Evolutionary conservation across 176 grass and related monocot species (phyloP).

Genomic region (Oryza longistaminata): DNA sequence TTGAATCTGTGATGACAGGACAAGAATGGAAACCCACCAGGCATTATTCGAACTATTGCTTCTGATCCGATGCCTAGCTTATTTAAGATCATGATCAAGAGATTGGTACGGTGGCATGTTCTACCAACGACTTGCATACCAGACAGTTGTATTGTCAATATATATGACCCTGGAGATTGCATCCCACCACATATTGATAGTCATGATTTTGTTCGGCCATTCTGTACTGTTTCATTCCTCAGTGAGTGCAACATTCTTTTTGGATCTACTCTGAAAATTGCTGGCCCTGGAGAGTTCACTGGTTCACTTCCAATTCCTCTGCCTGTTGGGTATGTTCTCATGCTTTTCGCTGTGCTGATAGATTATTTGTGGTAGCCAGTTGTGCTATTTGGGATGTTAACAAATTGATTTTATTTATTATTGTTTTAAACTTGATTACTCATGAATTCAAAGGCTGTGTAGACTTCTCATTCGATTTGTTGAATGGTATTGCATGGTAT

Average conservation of each 20-base stretch:
- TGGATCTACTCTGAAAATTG: slow-evolving; percentile 55
- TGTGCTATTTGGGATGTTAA: slow-evolving; percentile 17
- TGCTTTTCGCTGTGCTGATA: slow-evolving; percentile 16
- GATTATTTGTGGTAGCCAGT: not conserved
- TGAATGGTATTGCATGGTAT: slow-evolving; percentile 2
- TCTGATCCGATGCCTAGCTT: slow-evolving; percentile 74
- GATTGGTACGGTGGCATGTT: slow-evolving; percentile 72
- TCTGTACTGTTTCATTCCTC: slow-evolving; percentile 90
- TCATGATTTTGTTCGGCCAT: slow-evolving; percentile 84
- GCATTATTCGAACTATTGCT: slow-evolving; percentile 60
- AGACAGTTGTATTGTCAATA: slow-evolving; percentile 91
- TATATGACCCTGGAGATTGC: slow-evolving; percentile 83
- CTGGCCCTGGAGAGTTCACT: slow-evolving; percentile 64
- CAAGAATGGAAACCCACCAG: slow-evolving; percentile 86
- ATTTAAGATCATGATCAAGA: slow-evolving; percentile 68
- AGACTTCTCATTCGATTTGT: slow-evolving; percentile 1
- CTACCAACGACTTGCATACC: slow-evolving; percentile 66
- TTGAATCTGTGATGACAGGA: slow-evolving; percentile 59
- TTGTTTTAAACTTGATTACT: slow-evolving; percentile 7
- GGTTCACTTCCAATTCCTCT: slow-evolving; percentile 52
- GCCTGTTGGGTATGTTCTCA: slow-evolving; percentile 65
- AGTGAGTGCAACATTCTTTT: slow-evolving; percentile 80
- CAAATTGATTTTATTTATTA: slow-evolving; percentile 3
- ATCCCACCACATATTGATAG: slow-evolving; percentile 92
- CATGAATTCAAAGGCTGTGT: slow-evolving; percentile 8